These are phyloP conservation scores for Herpotrichia juniperi DNA, from an alignment of 2,329 filamentous ascomycete genomes.

Conservation along the genomic window DNA sequence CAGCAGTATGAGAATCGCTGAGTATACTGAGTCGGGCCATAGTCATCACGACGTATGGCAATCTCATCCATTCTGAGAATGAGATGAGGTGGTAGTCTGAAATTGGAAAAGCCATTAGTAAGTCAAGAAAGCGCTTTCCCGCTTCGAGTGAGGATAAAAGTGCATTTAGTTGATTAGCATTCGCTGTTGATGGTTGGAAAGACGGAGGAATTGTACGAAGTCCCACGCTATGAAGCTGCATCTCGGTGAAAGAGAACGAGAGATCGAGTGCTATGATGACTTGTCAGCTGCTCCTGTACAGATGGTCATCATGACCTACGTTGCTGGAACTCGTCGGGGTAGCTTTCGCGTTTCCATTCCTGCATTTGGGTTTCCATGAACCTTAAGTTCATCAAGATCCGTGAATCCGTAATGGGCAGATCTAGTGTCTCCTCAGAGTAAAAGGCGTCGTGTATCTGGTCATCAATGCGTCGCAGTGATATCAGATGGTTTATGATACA, in stretches of 20 bases:
- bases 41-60: constrained; percentile 37
- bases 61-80: constrained; percentile 41
- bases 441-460: constrained; percentile 38
- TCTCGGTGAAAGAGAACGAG: constrained; percentile 32
- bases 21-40: constrained; percentile 37
- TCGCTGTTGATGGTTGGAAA: not conserved
- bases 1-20: constrained; percentile 22
- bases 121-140: constrained; percentile 69
- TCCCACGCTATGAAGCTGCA: constrained; percentile 33
- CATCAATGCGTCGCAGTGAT: constrained; percentile 36
- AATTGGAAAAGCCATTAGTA: constrained; percentile 73
- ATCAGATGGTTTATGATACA: constrained; percentile 29
- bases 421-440: constrained; percentile 25
- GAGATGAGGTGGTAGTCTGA: constrained; percentile 48
- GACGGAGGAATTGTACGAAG: constrained; percentile 21
- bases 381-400: constrained; percentile 34
- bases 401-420: constrained; percentile 31
- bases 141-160: constrained; percentile 60
- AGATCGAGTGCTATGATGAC: constrained; percentile 29
- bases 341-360: constrained; percentile 25
- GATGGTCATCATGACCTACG: constrained; percentile 16
- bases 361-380: constrained; percentile 35
- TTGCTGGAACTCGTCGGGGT: constrained; percentile 19
- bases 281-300: not conserved
- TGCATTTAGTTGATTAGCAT: constrained; percentile 27